Evolutionary conservation across 805 yeast species (phyloP).

Genomic region (Kodamaea nitidulidarum): DNA sequence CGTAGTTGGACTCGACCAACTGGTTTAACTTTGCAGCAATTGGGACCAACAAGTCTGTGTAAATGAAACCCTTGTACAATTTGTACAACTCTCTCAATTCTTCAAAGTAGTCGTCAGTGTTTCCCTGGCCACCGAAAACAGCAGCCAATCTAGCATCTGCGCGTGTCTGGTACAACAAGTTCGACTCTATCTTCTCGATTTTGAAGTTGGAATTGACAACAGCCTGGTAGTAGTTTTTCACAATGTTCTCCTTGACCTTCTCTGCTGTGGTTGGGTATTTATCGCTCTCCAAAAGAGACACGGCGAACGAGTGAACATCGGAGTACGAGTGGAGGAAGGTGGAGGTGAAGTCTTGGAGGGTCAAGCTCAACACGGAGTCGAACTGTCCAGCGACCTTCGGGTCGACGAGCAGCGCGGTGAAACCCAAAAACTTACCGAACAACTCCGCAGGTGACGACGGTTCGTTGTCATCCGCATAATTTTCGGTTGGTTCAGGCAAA

Average conservation of each 20-base stretch:
- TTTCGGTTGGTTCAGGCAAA: conserved; percentile 79
- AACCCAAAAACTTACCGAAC: conserved; percentile 79
- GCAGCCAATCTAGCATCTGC: conserved; percentile 67
- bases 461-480: conserved; percentile 79
- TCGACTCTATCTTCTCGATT: conserved; percentile 24
- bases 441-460: conserved; percentile 85
- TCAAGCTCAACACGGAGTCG: conserved; percentile 64
- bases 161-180: conserved; percentile 62
- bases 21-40: conserved; percentile 65
- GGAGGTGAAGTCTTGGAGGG: conserved; percentile 79
- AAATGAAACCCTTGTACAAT: conserved; percentile 68
- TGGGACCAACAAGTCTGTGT: conserved; percentile 60
- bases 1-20: conserved; percentile 62
- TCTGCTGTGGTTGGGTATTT: conserved; percentile 57
- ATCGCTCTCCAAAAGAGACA: conserved; percentile 53
- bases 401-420: conserved; percentile 48
- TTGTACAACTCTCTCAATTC: conserved; percentile 84
- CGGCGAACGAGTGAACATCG: conserved; percentile 89
- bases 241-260: conserved; percentile 64
- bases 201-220: conserved; percentile 25
- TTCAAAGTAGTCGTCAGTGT: conserved; percentile 94
- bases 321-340: conserved; percentile 65
- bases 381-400: conserved; percentile 48
- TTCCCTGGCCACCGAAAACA: conserved; percentile 98
- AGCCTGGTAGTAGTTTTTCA: conserved; percentile 68